Base-by-base conservation (phyloP, 2,329 filamentous ascomycete genomes). In the Cladosporium oxysporum region DNA sequence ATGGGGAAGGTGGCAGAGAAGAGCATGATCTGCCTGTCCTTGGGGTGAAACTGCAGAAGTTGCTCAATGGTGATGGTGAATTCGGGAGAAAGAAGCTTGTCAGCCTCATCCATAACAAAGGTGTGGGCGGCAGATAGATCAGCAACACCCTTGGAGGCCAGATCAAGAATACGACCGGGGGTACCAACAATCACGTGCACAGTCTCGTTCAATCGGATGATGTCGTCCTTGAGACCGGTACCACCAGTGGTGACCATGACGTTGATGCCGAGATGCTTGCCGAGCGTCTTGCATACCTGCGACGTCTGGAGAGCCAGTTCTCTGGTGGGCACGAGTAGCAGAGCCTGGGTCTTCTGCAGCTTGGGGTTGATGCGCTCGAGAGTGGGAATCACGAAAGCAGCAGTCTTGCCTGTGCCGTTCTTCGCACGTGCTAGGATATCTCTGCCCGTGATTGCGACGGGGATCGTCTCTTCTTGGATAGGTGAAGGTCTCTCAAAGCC, bases 211-310 rank as follows among this genome's bases (percentile, higher is more conserved):
- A 99, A 83, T 76, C 95, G 92, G 73, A 99, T 89, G 76, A 99
- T 99, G 78, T 99, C 95, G 79, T 99, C 95, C 76, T 95, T 92
- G 65, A 99, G 84, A 29, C 92, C 91, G 50, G 95, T 98, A 74
- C 95, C 95, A 79, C 95, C 95, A 28, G 96, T 99, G 58, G 94
- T 97, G 71, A 99, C 96, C 96, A 99, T 99, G 75, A 99, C 94
- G 76, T 99, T 98, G 81, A 99, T 86, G 66, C 93, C 93, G 49
- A 99, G 88, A 77, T 99, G 93, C 81, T 99, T 98, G 69, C 96
- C 96, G 57, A 99, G 87, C 14, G 90, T 97, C 84, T 98, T 99
- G 88, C 95, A 99, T 71, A 99, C 95, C 81, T 99, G 95, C 59
- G 96, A 99, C 67, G 95, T 99, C 80, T 99, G 95, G 80, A 99